A percentile compares a stretch with the other conserved stretches of the same genome.
phyloP scores from a whole-genome alignment of 257 asterid species.

The Ilex asprella region DNA sequence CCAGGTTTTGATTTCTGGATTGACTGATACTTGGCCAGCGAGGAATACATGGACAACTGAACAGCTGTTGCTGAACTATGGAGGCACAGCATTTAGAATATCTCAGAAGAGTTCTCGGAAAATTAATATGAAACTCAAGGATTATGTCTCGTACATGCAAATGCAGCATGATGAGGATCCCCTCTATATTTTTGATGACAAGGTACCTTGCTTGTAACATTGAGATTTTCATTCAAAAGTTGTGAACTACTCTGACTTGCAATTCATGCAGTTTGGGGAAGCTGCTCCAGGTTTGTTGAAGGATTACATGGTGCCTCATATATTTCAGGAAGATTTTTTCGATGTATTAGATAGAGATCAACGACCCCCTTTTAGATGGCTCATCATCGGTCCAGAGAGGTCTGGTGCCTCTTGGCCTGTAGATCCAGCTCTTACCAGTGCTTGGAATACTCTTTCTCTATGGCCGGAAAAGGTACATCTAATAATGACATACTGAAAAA shows the following conservation, averaged over 20 bases:
- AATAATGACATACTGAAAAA: no score
- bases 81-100: constrained; percentile 64
- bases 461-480: constrained; percentile 82
- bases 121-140: constrained; percentile 70
- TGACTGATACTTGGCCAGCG: constrained; percentile 89
- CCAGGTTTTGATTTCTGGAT: constrained; percentile 77
- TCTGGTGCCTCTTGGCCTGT: constrained; percentile 99
- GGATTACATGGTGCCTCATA: constrained; percentile 47
- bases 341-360: constrained; percentile 70
- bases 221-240: constrained; percentile 36
- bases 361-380: constrained; percentile 95
- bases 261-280: constrained; percentile 13
- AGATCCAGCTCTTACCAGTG: constrained; percentile 98
- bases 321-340: constrained; percentile 91
- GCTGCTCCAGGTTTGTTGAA: background rate
- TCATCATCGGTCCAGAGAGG: constrained; percentile 92
- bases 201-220: constrained; percentile 32
- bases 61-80: constrained; percentile 51
- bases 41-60: constrained; percentile 74
- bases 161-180: constrained; percentile 98
- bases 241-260: constrained; percentile 7
- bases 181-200: constrained; percentile 81
- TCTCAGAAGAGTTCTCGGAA: constrained; percentile 80
- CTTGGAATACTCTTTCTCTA: constrained; percentile 98
- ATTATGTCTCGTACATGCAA: constrained; percentile 68